A percentile compares a stretch with the other conserved stretches of the same genome.
Evolutionary conservation across 495 filamentous ascomycete species (phyloP).

Genomic region (Penicillium coprophilum): DNA sequence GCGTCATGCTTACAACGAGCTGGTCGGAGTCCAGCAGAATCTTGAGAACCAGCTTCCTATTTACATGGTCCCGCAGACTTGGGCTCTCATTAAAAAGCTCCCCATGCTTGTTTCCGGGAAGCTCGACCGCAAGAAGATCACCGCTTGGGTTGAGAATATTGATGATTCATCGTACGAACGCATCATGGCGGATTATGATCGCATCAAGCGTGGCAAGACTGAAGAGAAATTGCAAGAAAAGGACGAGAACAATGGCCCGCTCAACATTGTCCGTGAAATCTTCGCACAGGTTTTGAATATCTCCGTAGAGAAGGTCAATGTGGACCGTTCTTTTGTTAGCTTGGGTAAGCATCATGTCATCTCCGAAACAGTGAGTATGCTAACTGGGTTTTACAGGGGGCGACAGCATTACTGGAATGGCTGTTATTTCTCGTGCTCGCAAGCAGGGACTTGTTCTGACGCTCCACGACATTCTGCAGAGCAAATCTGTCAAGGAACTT

Average conservation of each 20-base stretch:
- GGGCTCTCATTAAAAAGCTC: constrained; percentile 42
- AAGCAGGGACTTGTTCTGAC: constrained; percentile 38
- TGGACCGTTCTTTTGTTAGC: constrained; percentile 44
- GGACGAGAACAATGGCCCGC: constrained; percentile 22
- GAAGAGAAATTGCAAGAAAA: constrained; percentile 28
- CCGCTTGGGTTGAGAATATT: constrained; percentile 44
- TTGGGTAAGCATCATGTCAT: constrained; percentile 35
- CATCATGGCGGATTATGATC: constrained; percentile 43
- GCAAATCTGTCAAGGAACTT: constrained; percentile 37
- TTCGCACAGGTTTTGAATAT: constrained; percentile 52
- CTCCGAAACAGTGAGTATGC: constrained; percentile 18
- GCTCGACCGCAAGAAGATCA: constrained; percentile 48
- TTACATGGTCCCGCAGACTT: constrained; percentile 53
- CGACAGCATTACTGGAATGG: constrained; percentile 48
- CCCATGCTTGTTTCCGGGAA: constrained; percentile 53
- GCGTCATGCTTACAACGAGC: constrained; percentile 26
- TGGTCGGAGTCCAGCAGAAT: constrained; percentile 39
- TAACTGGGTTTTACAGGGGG: constrained; percentile 38
- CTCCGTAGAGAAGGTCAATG: constrained; percentile 36
- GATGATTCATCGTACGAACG: constrained; percentile 37
- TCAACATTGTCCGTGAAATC: constrained; percentile 38
- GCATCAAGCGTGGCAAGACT: constrained; percentile 27
- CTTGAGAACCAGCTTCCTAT: constrained; percentile 40
- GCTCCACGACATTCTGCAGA: constrained; percentile 40
- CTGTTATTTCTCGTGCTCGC: constrained; percentile 42